Evolutionary conservation across 371 early-diverging fungal species (phyloP).

Genomic region (Parasitella parasitica): DNA sequence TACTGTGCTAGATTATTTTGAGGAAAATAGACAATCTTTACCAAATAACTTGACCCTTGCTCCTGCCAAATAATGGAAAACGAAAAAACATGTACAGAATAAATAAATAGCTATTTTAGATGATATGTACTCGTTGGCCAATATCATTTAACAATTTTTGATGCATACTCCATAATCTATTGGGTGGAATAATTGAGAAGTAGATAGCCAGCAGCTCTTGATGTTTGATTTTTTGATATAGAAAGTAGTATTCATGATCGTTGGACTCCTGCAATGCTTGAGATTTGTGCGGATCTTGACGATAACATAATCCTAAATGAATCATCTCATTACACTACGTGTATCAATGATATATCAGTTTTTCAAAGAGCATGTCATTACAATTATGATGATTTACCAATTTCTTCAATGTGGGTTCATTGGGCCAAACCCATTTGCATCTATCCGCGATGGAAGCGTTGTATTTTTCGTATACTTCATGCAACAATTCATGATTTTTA

Average conservation of each 20-base stretch:
- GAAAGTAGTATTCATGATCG: constrained; percentile 19
- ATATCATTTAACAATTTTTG: constrained; percentile 37
- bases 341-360: too few species aligned
- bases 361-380: too few species aligned
- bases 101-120: neutral
- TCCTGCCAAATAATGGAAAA: constrained; percentile 18
- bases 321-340: constrained; percentile 26
- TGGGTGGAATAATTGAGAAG: constrained; percentile 29
- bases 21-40: constrained; percentile 12
- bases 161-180: constrained; percentile 37
- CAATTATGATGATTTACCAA: constrained; percentile 19
- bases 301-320: constrained; percentile 9
- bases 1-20: constrained; percentile 18
- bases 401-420: constrained; percentile 12
- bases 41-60: constrained; percentile 20
- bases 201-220: constrained; percentile 35
- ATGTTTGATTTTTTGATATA: constrained; percentile 19
- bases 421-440: constrained; percentile 32
- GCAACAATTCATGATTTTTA: constrained; percentile 32
- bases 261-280: constrained; percentile 10
- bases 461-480: constrained; percentile 31
- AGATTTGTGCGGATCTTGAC: neutral
- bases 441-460: neutral
- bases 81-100: neutral
- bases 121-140: constrained; percentile 30